phyloP scores from a whole-genome alignment of 768 basidiomycete genomes.

The Psilocybe sp. region DNA sequence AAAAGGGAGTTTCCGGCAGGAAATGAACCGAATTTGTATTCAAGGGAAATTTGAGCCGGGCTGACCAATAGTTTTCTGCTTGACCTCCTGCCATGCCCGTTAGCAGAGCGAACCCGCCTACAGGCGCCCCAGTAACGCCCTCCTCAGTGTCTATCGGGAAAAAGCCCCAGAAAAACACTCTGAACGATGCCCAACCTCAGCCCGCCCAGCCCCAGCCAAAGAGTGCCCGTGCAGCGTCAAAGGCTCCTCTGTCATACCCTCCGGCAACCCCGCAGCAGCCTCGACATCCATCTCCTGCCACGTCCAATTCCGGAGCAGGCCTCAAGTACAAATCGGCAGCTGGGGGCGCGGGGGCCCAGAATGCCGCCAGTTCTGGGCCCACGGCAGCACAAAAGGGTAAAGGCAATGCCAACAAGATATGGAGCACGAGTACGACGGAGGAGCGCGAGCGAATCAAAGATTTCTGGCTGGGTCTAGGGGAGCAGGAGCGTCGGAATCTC shows the following conservation, averaged over 20 bases:
- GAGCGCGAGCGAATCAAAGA: slow-evolving; percentile 97
- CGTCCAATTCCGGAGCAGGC: slow-evolving; percentile 35
- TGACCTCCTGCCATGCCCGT: slow-evolving; percentile 35
- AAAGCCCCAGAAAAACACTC: slow-evolving; percentile 81
- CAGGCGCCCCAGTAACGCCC: slow-evolving; percentile 44
- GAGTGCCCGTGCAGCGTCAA: slow-evolving; percentile 46
- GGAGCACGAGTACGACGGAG: slow-evolving; percentile 89
- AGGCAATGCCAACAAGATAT: slow-evolving; percentile 77
- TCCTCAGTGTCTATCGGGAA: slow-evolving; percentile 88
- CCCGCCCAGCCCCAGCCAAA: slow-evolving; percentile 36
- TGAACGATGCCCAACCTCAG: slow-evolving; percentile 12
- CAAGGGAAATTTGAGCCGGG: slow-evolving; percentile 25
- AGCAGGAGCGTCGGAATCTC: slow-evolving; percentile 86
- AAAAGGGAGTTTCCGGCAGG: not conserved
- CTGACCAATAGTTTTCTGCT: slow-evolving; percentile 35
- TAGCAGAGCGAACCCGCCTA: slow-evolving; percentile 30
- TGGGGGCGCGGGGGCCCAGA: slow-evolving; percentile 14
- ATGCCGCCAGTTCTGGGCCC: slow-evolving; percentile 33
- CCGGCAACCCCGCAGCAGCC: slow-evolving; percentile 25
- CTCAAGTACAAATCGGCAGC: slow-evolving; percentile 24
- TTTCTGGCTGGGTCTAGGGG: slow-evolving; percentile 93
- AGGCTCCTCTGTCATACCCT: slow-evolving; percentile 44
- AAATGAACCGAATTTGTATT: not conserved
- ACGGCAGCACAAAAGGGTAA: slow-evolving; percentile 30
- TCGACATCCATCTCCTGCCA: slow-evolving; percentile 47